These are phyloP conservation scores for Ceratocystis destructans DNA, from an alignment of 2,329 filamentous ascomycete species.

Conservation along the genomic window DNA sequence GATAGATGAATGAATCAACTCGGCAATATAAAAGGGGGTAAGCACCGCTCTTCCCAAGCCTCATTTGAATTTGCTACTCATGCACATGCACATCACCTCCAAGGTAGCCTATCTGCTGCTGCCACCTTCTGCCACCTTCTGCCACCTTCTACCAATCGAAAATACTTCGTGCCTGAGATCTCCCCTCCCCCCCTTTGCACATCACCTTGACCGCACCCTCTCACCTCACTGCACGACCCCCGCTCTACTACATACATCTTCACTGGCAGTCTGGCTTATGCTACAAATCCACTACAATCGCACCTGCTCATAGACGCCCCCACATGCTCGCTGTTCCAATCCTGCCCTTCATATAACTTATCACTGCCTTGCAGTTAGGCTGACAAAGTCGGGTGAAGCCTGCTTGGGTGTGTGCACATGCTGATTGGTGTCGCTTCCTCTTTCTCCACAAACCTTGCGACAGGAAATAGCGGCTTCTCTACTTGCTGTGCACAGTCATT, in stretches of 20 bases:
- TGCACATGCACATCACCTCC: neutral
- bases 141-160: neutral
- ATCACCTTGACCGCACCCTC: neutral
- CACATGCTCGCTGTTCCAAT: neutral
- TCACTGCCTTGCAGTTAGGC: neutral
- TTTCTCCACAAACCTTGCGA: neutral
- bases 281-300: neutral
- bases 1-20: neutral
- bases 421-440: neutral
- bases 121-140: neutral
- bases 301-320: neutral
- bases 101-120: neutral
- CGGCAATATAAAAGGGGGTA: neutral
- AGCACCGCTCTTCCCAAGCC: neutral
- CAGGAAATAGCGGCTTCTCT: neutral
- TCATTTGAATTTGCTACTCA: neutral
- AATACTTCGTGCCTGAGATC: neutral
- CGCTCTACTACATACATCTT: neutral
- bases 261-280: neutral
- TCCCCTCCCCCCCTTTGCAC: neutral
- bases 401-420: neutral
- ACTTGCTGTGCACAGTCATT: neutral
- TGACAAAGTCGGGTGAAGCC: neutral
- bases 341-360: neutral
- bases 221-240: neutral